These are phyloP conservation scores for Biscogniauxia mediterranea DNA, from an alignment of 2,329 filamentous ascomycete species.

Conservation along the genomic window DNA sequence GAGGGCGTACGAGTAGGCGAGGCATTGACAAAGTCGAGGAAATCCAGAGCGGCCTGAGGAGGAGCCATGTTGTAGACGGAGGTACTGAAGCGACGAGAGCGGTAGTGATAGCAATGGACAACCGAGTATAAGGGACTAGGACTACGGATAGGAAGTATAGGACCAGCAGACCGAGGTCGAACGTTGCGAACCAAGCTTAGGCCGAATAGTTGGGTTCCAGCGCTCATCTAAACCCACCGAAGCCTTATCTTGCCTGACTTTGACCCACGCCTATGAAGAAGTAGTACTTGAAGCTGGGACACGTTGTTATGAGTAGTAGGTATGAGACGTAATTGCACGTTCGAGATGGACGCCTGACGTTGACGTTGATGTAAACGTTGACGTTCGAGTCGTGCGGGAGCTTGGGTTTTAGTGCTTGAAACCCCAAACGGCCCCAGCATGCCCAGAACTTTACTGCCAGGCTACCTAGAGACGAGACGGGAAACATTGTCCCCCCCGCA, in stretches of 20 bases:
- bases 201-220: not conserved
- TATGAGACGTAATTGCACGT: not conserved
- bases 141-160: not conserved
- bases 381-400: not conserved
- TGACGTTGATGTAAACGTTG: not conserved
- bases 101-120: not conserved
- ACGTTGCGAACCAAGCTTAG: not conserved
- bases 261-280: no score
- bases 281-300: no score
- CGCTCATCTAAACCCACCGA: not conserved
- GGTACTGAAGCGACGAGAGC: slow-evolving; percentile 18
- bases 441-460: no score
- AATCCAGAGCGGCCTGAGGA: slow-evolving; percentile 68
- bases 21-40: slow-evolving; percentile 89
- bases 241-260: not conserved
- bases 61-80: slow-evolving; percentile 45
- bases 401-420: not conserved
- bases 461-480: no score
- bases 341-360: not conserved
- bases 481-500: not conserved
- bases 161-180: not conserved
- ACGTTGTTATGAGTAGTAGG: no score
- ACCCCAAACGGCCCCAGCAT: no score
- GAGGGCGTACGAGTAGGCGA: slow-evolving; percentile 76
- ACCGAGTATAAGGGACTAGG: not conserved